phyloP scores from a whole-genome alignment of 805 yeast genomes.

The Cyberlindnera veronae region DNA sequence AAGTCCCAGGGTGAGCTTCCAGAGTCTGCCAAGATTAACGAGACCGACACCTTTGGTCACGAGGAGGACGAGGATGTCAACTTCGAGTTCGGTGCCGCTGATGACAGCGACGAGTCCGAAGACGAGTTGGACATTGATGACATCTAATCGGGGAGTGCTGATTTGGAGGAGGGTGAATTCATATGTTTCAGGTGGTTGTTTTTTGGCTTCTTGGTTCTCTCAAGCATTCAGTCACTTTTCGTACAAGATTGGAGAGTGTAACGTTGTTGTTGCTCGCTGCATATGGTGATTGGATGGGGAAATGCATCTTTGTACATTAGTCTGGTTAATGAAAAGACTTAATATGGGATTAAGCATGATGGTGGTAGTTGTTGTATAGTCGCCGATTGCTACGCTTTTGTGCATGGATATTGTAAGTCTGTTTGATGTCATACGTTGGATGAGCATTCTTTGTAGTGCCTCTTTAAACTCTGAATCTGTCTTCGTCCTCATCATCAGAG shows the following conservation, averaged over 20 bases:
- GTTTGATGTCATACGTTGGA: no score
- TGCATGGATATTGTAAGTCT: neutral
- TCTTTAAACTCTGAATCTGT: constrained; percentile 25
- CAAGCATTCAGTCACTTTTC: neutral
- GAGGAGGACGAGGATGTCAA: constrained; percentile 97
- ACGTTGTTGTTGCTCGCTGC: no score
- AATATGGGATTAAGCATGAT: neutral
- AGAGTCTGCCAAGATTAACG: constrained; percentile 94
- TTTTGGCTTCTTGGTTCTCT: neutral
- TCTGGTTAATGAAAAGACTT: neutral
- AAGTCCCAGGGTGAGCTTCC: constrained; percentile 97
- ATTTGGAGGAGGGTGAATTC: neutral
- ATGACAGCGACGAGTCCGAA: constrained; percentile 69
- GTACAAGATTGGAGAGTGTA: no score
- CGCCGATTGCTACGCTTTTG: neutral
- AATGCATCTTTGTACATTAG: neutral
- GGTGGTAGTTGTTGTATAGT: neutral
- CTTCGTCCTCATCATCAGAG: constrained; percentile 31
- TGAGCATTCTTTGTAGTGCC: no score
- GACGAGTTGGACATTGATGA: constrained; percentile 89
- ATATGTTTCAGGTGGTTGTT: neutral
- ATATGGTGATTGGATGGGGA: neutral
- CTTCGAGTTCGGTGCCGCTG: constrained; percentile 96
- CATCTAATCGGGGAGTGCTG: constrained; percentile 46
- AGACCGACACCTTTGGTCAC: constrained; percentile 94